phyloP scores from a whole-genome alignment of 1,139 yeast species.

The Magnusiomyces paraingens region DNA sequence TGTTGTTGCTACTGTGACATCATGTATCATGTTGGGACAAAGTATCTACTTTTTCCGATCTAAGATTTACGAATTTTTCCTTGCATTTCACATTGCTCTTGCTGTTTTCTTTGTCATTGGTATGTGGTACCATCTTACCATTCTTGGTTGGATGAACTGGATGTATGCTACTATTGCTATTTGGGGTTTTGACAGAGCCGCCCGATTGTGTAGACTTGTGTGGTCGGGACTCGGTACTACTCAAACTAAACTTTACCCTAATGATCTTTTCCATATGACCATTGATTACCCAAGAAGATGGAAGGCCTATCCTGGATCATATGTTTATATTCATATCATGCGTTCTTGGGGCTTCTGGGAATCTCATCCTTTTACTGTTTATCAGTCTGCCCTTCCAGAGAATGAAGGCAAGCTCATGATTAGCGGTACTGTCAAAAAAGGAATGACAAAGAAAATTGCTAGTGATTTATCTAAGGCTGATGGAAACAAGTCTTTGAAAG shows the following conservation, averaged over 20 bases:
- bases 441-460: slow-evolving; percentile 25
- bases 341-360: slow-evolving; percentile 47
- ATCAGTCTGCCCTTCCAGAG: slow-evolving; percentile 25
- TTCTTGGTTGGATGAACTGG: slow-evolving; percentile 37
- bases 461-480: slow-evolving; percentile 18
- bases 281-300: slow-evolving; percentile 31
- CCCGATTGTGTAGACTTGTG: slow-evolving; percentile 33
- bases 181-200: slow-evolving; percentile 37
- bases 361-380: slow-evolving; percentile 63
- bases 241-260: slow-evolving; percentile 27
- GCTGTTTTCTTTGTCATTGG: slow-evolving; percentile 38
- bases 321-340: slow-evolving; percentile 51
- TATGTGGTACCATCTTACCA: slow-evolving; percentile 39
- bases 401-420: slow-evolving; percentile 27
- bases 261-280: slow-evolving; percentile 25
- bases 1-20: slow-evolving; percentile 40
- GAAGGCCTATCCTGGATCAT: slow-evolving; percentile 49
- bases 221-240: slow-evolving; percentile 40
- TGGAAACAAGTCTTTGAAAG: slow-evolving; percentile 24
- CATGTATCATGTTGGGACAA: slow-evolving; percentile 40
- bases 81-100: slow-evolving; percentile 48
- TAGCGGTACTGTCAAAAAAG: slow-evolving; percentile 32
- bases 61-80: slow-evolving; percentile 56
- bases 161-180: slow-evolving; percentile 33
- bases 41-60: slow-evolving; percentile 49